Evolutionary conservation across 2,329 filamentous ascomycete species (phyloP), one percentile per base, ranked within the genome.

Genomic region (Aureobasidium lini): DNA sequence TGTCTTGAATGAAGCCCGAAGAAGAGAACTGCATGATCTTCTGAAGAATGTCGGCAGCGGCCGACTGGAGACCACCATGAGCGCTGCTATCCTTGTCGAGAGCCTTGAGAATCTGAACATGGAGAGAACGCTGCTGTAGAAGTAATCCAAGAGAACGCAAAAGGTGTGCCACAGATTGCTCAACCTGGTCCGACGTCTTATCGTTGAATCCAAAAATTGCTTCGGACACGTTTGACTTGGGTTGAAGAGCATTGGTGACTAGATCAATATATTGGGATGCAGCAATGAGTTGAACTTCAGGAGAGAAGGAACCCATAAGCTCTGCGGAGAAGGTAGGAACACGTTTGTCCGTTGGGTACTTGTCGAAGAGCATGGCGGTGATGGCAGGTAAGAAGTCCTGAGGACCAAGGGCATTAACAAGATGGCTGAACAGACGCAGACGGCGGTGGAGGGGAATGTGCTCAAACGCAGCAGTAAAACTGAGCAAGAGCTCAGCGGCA

Each of bases 391-490:
- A 78, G 67, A 95, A 95, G 62, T 97, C 92, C 56, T 88, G 82
- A 0, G 90, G 81, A 2, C 93, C 93, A 3, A 99, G 79, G 10
- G 92, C 95, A 66, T 90, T 84, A 23, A 94, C 85, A 16, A 99
- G 79, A 53, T 93, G 89, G 57, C 88, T 81, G 73, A 96, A 99
- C 6, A 99, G 78, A 42, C 86, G 85, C 32, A 89, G 83, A 64
- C 91, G 85, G 60, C 94, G 84, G 72, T 96, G 92, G 8, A 87
- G 82, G 5, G 94, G 94, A 63, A 99, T 92, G 70, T 99, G 94
- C 71, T 96, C 92, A 72, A 95, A 99, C 0, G 95, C 94, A 7
- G 92, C 91, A 16, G 91, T 93, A 70, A 99, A 99, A 76, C 92
- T 97, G 43, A 95, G 81, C n/a, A 99, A 80, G 49, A 99, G 83